phyloP scores from a whole-genome alignment of 2,329 filamentous ascomycete genomes.

The Fusarium redolens region DNA sequence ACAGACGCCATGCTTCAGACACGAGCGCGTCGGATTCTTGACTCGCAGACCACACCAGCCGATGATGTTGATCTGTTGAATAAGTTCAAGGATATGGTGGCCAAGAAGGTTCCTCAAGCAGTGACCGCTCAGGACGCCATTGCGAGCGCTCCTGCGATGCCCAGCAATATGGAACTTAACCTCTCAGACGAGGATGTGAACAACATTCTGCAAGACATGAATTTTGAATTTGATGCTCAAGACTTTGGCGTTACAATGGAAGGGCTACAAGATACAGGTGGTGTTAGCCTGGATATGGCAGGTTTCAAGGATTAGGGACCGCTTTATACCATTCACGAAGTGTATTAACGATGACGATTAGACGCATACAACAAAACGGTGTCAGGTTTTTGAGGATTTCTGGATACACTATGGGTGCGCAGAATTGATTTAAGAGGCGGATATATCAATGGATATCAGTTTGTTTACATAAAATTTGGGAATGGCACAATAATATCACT shows the following conservation, averaged over 20 bases:
- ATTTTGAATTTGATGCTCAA: constrained; percentile 54
- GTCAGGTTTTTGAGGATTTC: background rate
- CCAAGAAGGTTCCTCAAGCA: constrained; percentile 43
- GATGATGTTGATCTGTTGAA: constrained; percentile 64
- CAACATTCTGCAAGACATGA: constrained; percentile 57
- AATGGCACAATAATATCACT: background rate
- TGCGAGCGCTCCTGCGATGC: constrained; percentile 27
- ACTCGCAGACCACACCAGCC: constrained; percentile 60
- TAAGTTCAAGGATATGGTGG: constrained; percentile 64
- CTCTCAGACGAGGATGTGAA: constrained; percentile 55
- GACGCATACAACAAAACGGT: constrained; percentile 2
- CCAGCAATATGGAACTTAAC: constrained; percentile 50
- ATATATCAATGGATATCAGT: constrained; percentile 8
- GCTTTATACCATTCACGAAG: constrained; percentile 40
- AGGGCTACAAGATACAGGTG: constrained; percentile 46
- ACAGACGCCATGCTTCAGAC: constrained; percentile 59
- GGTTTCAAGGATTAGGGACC: constrained; percentile 40
- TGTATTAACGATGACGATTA: constrained; percentile 15
- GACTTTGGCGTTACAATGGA: constrained; percentile 44
- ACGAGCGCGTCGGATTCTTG: constrained; percentile 61
- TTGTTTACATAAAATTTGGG: background rate
- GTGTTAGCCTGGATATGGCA: constrained; percentile 45
- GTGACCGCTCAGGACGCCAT: constrained; percentile 12
- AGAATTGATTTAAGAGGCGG: constrained; percentile 5
- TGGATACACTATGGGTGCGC: background rate